These are phyloP conservation scores for Rhodamnia rubescens DNA, from an alignment of 345 rosid genomes.

Conservation along the genomic window DNA sequence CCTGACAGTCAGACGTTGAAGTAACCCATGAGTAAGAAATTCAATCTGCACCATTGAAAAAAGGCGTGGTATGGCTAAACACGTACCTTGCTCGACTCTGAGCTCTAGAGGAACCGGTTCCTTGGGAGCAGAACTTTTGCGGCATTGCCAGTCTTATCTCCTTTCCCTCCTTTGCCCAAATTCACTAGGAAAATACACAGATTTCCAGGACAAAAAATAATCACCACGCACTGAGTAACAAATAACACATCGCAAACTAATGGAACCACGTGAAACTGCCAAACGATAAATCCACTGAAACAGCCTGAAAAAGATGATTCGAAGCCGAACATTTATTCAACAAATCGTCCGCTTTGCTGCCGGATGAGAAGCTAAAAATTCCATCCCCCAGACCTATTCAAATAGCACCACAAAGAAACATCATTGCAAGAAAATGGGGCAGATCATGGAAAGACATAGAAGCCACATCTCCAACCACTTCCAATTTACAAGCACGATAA, in stretches of 20 bases:
- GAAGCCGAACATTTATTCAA: neutral
- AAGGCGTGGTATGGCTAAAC: neutral
- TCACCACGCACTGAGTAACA: neutral
- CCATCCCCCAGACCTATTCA: neutral
- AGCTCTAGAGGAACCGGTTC: constrained; percentile 50
- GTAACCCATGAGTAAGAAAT: neutral
- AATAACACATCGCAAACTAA: neutral
- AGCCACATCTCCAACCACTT: neutral
- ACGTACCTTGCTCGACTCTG: constrained; percentile 47
- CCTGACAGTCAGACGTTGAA: neutral
- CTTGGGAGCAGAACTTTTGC: constrained; percentile 25
- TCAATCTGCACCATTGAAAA: neutral
- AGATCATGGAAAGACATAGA: neutral
- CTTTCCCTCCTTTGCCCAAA: constrained; percentile 42
- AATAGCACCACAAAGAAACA: neutral
- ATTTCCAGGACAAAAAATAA: constrained; percentile 1
- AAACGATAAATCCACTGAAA: neutral
- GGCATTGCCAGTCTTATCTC: constrained; percentile 24
- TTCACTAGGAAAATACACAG: constrained; percentile 13
- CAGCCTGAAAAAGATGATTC: neutral
- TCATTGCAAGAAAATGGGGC: neutral
- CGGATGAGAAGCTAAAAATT: neutral
- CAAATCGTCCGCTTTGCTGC: neutral
- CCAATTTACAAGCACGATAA: neutral
- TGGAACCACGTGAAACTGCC: neutral